Evolutionary conservation across 345 rosid species (phyloP), one percentile per base, ranked within the genome.

Genomic region (Cardamine occulta): DNA sequence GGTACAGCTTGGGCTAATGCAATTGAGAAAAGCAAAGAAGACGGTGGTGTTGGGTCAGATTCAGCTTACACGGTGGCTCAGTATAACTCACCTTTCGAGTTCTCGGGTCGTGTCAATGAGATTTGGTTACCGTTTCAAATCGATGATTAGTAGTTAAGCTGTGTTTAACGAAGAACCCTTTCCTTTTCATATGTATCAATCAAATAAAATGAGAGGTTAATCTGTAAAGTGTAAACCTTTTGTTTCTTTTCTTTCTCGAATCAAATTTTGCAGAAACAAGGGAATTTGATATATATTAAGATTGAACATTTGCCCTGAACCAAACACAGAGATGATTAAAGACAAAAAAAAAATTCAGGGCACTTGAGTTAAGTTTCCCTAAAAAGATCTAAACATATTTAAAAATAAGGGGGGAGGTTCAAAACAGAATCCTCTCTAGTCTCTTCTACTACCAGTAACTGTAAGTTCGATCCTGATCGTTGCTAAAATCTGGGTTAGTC

Each of bases 61-160:
- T 78, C 90, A 0, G 83, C 71, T 15, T 93, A 93, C 68, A 87
- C 73, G 0, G 96, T 93, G 11, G 93, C 96, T 0, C 97, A 91
- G 82, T 93, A 91, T 57, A 93, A 93, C 71, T 91, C 98, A 13
- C 98, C 98, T 1, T 91, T 93, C 42, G 93, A 93, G 59, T 89
- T 74, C 72, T 32, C 80, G 1, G 61, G 84, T 56, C 83, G 97
- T 42, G 91, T 93, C 47, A 91, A 93, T 75, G 97, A 93, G 86
- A 89, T 93, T 40, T 89, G 93, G 94, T 54, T 91, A 70, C 40
- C 68, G 62, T 82, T 89, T 72, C 77, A 87, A 35, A 45, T 83
- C 55, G 87, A 83, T 19, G 81, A 47, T 21, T 74, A 56, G 26
- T 74, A 56, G 26, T 35, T 74, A 61, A 54, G 39, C 31, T 9